A percentile compares a stretch with the other conserved stretches of the same genome.
Conservation (phyloP, 768 basidiomycete species). For the Serendipita sp. region DNA sequence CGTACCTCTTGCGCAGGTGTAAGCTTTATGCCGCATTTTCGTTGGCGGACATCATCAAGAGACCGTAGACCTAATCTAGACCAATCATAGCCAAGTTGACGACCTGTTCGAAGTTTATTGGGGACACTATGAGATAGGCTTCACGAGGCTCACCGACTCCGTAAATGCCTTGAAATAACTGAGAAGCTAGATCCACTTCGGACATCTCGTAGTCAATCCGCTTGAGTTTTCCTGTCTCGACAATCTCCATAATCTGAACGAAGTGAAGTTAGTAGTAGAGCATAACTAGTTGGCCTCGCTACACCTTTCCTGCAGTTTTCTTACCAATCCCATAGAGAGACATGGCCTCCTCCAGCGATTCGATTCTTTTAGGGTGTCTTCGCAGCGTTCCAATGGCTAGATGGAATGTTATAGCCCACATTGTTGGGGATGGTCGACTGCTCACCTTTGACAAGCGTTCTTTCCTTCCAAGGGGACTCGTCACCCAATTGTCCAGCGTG, state of each 20-base stretch:
- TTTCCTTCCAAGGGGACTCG: slow-evolving; percentile 54
- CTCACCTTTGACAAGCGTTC: slow-evolving; percentile 51
- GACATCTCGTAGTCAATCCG: slow-evolving; percentile 55
- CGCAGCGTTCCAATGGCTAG: slow-evolving; percentile 46
- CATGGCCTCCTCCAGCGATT: slow-evolving; percentile 40
- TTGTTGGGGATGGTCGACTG: too few relatives aligned
- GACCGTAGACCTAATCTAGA: slow-evolving; percentile 62
- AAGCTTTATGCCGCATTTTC: slow-evolving; percentile 48
- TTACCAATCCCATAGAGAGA: slow-evolving; percentile 49
- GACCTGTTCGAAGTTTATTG: slow-evolving; percentile 40
- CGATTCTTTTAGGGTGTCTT: slow-evolving; percentile 42
- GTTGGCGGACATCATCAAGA: slow-evolving; percentile 50
- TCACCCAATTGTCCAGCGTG: slow-evolving; percentile 44
- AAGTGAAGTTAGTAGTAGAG: background rate
- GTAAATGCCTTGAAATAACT: slow-evolving; percentile 65
- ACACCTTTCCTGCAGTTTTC: slow-evolving; percentile 62
- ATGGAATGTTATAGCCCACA: too few relatives aligned
- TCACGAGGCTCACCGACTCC: slow-evolving; percentile 77
- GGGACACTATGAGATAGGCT: too few relatives aligned
- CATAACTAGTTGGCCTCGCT: slow-evolving; percentile 4
- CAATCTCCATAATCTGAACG: slow-evolving; percentile 71
- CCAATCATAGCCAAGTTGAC: slow-evolving; percentile 52
- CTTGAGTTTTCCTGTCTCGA: slow-evolving; percentile 53
- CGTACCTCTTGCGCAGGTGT: slow-evolving; percentile 36
- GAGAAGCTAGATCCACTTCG: slow-evolving; percentile 39